Evolutionary conservation across 495 filamentous ascomycete genomes (phyloP), one percentile per base, ranked within the genome.

Genomic region (Neurospora sp.): DNA sequence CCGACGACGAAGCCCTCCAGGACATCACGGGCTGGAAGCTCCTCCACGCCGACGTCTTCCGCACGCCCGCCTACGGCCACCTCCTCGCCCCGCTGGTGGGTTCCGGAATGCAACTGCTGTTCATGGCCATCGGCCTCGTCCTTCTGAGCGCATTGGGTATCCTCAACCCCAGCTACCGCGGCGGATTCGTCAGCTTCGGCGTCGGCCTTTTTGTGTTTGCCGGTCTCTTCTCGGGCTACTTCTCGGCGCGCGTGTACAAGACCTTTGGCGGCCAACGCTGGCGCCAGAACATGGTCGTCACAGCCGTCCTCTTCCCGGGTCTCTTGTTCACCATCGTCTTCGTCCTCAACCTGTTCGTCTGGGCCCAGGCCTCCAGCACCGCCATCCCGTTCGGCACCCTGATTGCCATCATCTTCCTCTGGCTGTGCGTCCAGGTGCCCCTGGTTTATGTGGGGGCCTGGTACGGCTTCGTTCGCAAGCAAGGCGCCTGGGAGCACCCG

Each of bases 1-100:
- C 89, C 16, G 93, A 95, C 72, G 94, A 94, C 2, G 94, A 97
- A 75, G 81, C 84, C 6, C 79, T 93, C 4, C 94, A 98, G 76
- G 94, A 98, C 75, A 86, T 92, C 41, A 93, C 93, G 23, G 94
- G 94, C 46, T 98, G 94, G 94, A 98, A 97, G 79, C 85, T 97
- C 27, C 86, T 97, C n/a, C 94, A 98, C 77, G 93, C 90, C 18
- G 94, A 98, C 81, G 93, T 97, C n/a, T 98, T 98, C 84, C 89
- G 94, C 27, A 82, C 91, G 27, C 94, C 94, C 5, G 79, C 86
- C 14, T 89, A 91, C 79, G 93, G 92, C 54, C 88, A 90, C 38
- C 85, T 97, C 2, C 89, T 98, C 39, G 94, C 94, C 4, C 94
- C 94, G 1, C 84, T 97, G 14, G 87, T 97, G 38, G 94, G 94